A percentile compares a stretch with the other conserved stretches of the same genome.
Evolutionary conservation across 2,329 filamentous ascomycete genomes (phyloP).

Genomic region (Fusarium avenaceum): DNA sequence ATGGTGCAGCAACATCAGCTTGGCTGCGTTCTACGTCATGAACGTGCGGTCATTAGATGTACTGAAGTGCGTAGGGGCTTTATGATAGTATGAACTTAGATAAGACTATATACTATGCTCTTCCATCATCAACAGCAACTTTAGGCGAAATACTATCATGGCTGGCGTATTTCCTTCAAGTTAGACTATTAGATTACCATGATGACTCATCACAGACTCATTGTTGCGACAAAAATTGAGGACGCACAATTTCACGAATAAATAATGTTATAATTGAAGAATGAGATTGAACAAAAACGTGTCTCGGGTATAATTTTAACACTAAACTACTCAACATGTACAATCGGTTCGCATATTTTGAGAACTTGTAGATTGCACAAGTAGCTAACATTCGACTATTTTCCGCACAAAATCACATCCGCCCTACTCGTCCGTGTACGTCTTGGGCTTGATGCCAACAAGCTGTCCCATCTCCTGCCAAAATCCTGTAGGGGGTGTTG

Average conservation of each 20-base stretch:
- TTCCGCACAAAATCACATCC: neutral
- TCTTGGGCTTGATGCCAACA: constrained; percentile 34
- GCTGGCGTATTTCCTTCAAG: neutral
- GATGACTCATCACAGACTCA: too few species aligned
- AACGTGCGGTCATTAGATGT: neutral
- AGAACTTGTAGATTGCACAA: constrained; percentile 26
- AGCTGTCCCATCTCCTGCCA: constrained; percentile 64
- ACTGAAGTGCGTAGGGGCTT: neutral
- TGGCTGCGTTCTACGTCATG: constrained; percentile 10
- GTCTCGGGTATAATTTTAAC: constrained; percentile 47
- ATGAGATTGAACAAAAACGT: constrained; percentile 25
- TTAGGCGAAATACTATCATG: neutral
- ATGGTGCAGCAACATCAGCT: constrained; percentile 2
- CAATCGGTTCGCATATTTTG: constrained; percentile 32
- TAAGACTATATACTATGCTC: neutral
- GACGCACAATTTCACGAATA: neutral
- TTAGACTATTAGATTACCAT: neutral
- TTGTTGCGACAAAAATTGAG: neutral
- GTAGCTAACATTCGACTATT: constrained; percentile 13
- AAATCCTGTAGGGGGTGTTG: constrained; percentile 64
- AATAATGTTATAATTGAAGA: too few species aligned
- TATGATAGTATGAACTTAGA: neutral
- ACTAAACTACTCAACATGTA: constrained; percentile 24
- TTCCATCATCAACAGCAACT: neutral
- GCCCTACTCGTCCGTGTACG: constrained; percentile 14